Conservation (phyloP, 2,329 filamentous ascomycete species). For the Calcarisporium arbuscula region DNA sequence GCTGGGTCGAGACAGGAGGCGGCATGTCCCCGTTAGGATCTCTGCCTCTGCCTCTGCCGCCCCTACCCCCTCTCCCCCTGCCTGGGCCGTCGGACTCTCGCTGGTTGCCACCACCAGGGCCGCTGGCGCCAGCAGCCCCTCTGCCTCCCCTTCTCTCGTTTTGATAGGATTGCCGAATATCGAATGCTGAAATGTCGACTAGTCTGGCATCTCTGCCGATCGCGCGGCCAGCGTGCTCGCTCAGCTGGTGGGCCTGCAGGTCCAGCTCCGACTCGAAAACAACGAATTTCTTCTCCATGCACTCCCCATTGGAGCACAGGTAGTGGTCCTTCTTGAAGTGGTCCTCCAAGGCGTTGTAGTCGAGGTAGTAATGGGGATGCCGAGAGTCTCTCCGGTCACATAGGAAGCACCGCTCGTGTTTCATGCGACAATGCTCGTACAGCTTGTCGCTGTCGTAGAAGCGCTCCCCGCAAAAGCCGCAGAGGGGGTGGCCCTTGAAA, state of each 20-base stretch:
- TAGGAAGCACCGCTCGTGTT: slow-evolving; percentile 91
- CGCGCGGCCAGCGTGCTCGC: slow-evolving; percentile 80
- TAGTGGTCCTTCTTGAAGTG: slow-evolving; percentile 89
- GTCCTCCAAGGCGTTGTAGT: slow-evolving; percentile 79
- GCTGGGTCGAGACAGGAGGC: slow-evolving; percentile 61
- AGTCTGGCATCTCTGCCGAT: slow-evolving; percentile 73
- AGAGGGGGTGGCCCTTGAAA: slow-evolving; percentile 92
- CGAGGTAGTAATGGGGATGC: slow-evolving; percentile 81
- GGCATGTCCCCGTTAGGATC: slow-evolving; percentile 82
- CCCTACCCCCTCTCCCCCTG: slow-evolving; percentile 28
- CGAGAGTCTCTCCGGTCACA: slow-evolving; percentile 69
- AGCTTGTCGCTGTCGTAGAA: slow-evolving; percentile 97
- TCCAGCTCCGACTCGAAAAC: slow-evolving; percentile 95
- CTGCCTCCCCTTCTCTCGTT: slow-evolving; percentile 42
- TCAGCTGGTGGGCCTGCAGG: slow-evolving; percentile 85
- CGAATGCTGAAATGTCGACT: slow-evolving; percentile 84
- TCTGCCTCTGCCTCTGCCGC: slow-evolving; percentile 54
- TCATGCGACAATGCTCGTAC: slow-evolving; percentile 86
- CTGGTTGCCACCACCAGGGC: slow-evolving; percentile 28
- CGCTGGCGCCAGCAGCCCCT: slow-evolving; percentile 36
- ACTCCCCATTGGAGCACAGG: slow-evolving; percentile 77
- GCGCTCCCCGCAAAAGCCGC: slow-evolving; percentile 81
- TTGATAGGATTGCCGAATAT: slow-evolving; percentile 68
- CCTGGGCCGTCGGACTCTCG: slow-evolving; percentile 31
- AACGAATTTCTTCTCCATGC: slow-evolving; percentile 93